Base-by-base conservation (phyloP, 495 filamentous ascomycete genomes). In the Delitschia confertaspora region DNA sequence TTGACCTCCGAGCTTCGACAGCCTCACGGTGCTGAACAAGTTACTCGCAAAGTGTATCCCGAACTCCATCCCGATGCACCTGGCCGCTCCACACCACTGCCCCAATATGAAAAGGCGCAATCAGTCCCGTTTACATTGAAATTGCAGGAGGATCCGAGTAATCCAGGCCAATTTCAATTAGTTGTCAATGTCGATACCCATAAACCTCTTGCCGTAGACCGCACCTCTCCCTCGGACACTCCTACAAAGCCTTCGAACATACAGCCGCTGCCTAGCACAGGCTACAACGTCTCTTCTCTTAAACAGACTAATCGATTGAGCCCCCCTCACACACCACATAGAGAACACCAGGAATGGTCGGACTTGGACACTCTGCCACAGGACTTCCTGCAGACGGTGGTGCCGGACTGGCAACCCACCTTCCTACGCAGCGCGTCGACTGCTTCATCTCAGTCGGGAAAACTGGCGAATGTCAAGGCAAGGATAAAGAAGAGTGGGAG, bases 401-500 rank as follows among this genome's bases (percentile, higher is more conserved):
- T 55, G 10, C 51, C 51, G 11, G 51, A 55, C 19, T 55, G 51
- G 51, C 33, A 45, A 9, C 35, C 50, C 4, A 38, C 51, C 10
- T 49, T 55, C 41, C 18, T 26, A 5, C 29, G 45, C 9, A 55
- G 24, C 20, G 41, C 36, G 11, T 55, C 51, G 9, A 50, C 41
- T 5, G 42, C 42, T 5, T 50, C 51, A 1, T 37, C 27, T 3
- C 46, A 55, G 25, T 42, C 46, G 13, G 43, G 42, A 9, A 45
- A 33, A 22, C 51, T 55, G 18, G 29, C 51, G 19, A 47, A 55
- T 22, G 50, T 55, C 23, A 55, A 55, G 23, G 51, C 51, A 7
- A 36, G 46, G 31, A 55, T 55, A 14, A 55, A 55, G 37, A 55
- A 50, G 51, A 55, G 51, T 27, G 51, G 51, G 27, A 55, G 47